A percentile compares a stretch with the other conserved stretches of the same genome.
These are phyloP conservation scores for Celoporthe dispersa DNA, from an alignment of 2,329 filamentous ascomycete species.

Conservation along the genomic window DNA sequence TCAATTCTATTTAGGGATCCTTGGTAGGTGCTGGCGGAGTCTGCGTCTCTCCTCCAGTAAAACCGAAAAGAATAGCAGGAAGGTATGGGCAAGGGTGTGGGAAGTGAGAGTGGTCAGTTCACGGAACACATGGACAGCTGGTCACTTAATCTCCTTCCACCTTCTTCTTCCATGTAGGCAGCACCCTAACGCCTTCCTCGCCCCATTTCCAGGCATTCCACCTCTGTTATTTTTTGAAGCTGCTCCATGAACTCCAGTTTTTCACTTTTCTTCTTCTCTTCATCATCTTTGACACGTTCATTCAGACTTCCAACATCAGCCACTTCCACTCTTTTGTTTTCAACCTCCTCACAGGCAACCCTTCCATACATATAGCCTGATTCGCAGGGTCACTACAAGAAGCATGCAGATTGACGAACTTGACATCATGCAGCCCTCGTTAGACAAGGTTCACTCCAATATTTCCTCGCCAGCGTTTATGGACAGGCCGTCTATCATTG, in stretches of 20 bases:
- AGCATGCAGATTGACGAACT: neutral
- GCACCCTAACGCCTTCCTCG: neutral
- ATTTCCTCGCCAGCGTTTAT: neutral
- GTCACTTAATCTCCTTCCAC: neutral
- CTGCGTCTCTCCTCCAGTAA: too few species aligned
- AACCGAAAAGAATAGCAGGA: neutral
- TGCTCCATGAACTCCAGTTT: neutral
- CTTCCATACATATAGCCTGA: neutral
- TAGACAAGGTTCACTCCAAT: neutral
- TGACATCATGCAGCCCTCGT: neutral
- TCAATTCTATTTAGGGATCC: neutral
- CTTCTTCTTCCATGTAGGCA: neutral
- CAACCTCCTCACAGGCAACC: neutral
- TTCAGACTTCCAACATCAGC: neutral
- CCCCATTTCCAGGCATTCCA: neutral
- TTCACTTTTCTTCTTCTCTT: neutral
- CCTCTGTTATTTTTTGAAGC: neutral
- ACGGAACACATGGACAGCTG: neutral
- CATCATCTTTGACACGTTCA: neutral
- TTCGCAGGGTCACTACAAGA: neutral
- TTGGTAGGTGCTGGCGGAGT: too few species aligned
- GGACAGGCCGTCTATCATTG: neutral
- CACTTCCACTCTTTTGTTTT: neutral
- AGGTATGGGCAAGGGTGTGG: neutral
- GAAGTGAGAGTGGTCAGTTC: neutral